Percentiles rank a stretch among this genome's conserved stretches.
These are phyloP conservation scores for Paralagenidium karlingii DNA, from an alignment of 352 stramenopile genomes.

Conservation along the genomic window DNA sequence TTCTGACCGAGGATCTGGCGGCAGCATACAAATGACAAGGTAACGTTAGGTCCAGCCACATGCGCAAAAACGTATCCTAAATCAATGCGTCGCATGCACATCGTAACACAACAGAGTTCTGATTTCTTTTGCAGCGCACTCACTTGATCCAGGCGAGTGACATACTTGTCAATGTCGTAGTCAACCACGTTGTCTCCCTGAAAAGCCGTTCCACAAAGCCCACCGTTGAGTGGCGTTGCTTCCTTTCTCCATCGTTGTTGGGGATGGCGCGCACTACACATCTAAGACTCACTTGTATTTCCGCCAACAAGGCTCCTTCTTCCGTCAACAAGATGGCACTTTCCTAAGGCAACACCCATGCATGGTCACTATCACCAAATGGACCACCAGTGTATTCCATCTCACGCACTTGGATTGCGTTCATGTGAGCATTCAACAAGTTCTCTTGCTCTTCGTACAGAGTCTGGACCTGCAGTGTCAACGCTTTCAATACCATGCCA, in stretches of 20 bases:
- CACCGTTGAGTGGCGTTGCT: too few species aligned
- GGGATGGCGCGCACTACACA: too few species aligned
- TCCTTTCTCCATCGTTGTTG: too few species aligned
- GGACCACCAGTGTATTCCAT: background rate
- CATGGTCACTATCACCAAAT: background rate
- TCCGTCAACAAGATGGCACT: slow-evolving; percentile 95
- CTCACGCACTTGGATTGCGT: slow-evolving; percentile 76
- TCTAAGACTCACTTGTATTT: too few species aligned
- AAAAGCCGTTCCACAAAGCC: too few species aligned
- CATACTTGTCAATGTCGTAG: slow-evolving; percentile 94
- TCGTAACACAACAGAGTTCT: background rate
- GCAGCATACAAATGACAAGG: background rate
- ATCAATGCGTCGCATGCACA: background rate
- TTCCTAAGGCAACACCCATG: slow-evolving; percentile 40
- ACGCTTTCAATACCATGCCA: background rate
- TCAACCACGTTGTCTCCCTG: slow-evolving; percentile 82
- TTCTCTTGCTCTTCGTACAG: slow-evolving; percentile 95
- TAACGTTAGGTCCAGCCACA: background rate
- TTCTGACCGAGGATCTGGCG: slow-evolving; percentile 88
- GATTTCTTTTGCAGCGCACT: background rate
- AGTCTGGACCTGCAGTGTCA: slow-evolving; percentile 50
- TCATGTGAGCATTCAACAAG: slow-evolving; percentile 95
- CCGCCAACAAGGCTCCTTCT: slow-evolving; percentile 83
- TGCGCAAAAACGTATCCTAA: background rate
- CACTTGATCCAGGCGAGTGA: slow-evolving; percentile 80